Evolutionary conservation across 345 rosid genomes (phyloP).

Genomic region (Arabis alpina): DNA sequence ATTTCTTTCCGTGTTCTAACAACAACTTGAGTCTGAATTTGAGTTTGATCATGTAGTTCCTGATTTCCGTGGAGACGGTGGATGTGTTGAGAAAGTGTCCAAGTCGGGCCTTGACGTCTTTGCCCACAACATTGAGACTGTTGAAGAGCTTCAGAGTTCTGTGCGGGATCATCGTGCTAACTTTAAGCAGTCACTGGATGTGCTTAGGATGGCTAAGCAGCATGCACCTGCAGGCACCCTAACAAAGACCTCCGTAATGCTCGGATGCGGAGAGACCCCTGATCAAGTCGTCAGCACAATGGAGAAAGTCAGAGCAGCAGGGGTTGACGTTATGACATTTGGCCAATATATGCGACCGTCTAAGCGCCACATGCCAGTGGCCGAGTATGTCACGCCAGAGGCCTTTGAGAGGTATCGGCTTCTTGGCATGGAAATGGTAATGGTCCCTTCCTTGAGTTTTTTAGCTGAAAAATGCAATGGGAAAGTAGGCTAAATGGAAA

Average conservation of each 20-base stretch:
- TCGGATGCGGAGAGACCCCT: constrained; percentile 99
- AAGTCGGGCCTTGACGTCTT: constrained; percentile 87
- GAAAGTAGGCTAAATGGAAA: constrained; percentile 3
- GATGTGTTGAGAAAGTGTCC: constrained; percentile 85
- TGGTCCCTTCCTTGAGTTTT: constrained; percentile 18
- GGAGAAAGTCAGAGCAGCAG: constrained; percentile 97
- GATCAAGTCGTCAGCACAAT: constrained; percentile 86
- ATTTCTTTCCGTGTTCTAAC: background rate
- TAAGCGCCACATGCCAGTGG: constrained; percentile 94
- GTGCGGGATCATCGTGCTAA: constrained; percentile 96
- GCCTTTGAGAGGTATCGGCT: constrained; percentile 85
- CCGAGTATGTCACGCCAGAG: constrained; percentile 92
- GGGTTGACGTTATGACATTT: constrained; percentile 97
- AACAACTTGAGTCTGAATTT: background rate
- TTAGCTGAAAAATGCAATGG: background rate
- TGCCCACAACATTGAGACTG: constrained; percentile 98
- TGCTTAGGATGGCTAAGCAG: constrained; percentile 84
- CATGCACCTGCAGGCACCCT: constrained; percentile 79
- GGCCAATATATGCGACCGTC: constrained; percentile 99
- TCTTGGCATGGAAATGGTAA: constrained; percentile 97
- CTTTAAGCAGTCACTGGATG: constrained; percentile 91
- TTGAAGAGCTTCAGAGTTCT: constrained; percentile 86
- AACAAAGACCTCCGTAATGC: constrained; percentile 94
- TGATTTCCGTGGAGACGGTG: constrained; percentile 84
- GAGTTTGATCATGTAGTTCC: constrained; percentile 59